These are phyloP conservation scores for Vigna angularis DNA, from an alignment of 306 rosid genomes.

Conservation along the genomic window DNA sequence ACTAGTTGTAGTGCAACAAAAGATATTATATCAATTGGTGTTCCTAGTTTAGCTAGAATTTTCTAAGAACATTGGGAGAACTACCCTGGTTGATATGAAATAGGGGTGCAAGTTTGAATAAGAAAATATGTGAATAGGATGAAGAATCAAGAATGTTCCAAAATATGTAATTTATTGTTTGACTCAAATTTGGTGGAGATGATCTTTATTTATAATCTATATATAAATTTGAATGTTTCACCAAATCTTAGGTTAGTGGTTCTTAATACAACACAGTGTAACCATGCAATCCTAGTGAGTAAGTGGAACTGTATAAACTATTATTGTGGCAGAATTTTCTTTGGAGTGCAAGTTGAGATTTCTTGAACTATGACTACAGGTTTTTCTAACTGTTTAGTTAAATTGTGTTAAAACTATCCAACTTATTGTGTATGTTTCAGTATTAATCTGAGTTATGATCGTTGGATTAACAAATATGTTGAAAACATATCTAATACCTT, in stretches of 20 bases:
- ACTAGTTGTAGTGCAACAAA: background rate
- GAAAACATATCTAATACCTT: constrained; percentile 5
- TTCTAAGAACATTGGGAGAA: background rate
- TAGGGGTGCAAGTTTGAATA: background rate
- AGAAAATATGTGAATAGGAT: background rate
- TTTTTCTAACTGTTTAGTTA: too few species aligned
- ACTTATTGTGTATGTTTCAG: background rate
- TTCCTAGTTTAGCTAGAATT: background rate
- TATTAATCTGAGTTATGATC: background rate
- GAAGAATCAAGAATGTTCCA: background rate
- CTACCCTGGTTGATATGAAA: background rate
- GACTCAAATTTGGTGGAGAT: background rate
- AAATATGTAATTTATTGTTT: background rate
- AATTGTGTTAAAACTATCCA: too few species aligned
- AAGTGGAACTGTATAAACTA: background rate
- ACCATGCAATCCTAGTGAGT: background rate
- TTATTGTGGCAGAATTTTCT: background rate
- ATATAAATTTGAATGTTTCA: background rate
- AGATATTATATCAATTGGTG: background rate
- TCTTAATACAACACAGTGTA: background rate
- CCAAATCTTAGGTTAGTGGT: background rate
- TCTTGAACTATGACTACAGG: background rate
- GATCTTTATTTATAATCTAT: background rate
- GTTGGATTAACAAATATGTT: background rate
- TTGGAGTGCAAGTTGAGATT: background rate